Base-by-base conservation (phyloP, 495 filamentous ascomycete genomes). In the Xylaria curta region DNA sequence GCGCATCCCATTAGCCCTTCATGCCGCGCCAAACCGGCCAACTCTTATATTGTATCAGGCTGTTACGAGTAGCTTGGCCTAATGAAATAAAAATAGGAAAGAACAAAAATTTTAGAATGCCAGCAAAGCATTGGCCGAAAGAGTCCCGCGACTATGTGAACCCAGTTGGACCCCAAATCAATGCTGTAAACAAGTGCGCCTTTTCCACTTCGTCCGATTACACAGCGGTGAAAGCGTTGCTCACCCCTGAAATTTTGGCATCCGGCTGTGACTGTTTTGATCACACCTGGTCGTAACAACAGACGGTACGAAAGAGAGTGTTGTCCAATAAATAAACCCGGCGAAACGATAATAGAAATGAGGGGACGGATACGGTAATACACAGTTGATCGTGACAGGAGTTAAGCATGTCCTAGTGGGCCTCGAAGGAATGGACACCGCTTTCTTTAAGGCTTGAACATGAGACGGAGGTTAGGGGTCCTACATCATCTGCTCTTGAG, bases 401-500 rank as follows among this genome's bases (percentile, higher is more conserved):
- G 46, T 17, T 1, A 6, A 62, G 46, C 28, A 63, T 21, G 21
- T 2, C 38, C 9, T 3, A 21, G 24, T 2, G 17, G 4, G 4
- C 58, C 58, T 21, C 6, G 1, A 38, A 60, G 3, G 33, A 36
- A 21, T 31, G 17, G n/a, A 60, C 28, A 60, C n/a, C 53, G 26
- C 21, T 17, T 56, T 12, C 2, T 31, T 3, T 31, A 24, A 36
- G 63, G 46, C 63, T 21, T 33, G 58, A 51, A 53, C 6, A 40
- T 49, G 47, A 47, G 42, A 46, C 26, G 38, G 26, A 65, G 26
- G 38, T 19, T 19, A 1, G 46, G 19, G 19, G 53, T 0, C 33
- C 61, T 79, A 99, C 95, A 97, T 97, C 82, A 99, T 98, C 85
- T 99, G 95, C 77, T 98, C 96, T 80, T 99, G 96, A 3, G 94